Conservation (phyloP, 1,139 yeast species). For the Suhomyces panamericanus region DNA sequence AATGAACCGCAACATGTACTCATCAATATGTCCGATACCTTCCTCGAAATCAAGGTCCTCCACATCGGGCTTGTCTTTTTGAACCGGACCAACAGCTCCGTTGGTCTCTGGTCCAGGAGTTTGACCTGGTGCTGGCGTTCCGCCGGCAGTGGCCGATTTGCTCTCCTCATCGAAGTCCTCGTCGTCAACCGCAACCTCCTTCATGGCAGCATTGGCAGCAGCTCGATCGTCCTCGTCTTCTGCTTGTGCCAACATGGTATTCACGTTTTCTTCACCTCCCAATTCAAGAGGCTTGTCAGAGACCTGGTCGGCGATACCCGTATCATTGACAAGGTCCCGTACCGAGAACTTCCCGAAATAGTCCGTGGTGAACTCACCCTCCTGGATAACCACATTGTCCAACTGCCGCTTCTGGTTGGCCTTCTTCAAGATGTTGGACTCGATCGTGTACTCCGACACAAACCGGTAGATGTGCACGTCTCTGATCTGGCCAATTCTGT, state of each 20-base stretch:
- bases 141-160: slow-evolving; percentile 36
- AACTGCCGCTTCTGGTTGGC: slow-evolving; percentile 95
- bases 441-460: slow-evolving; percentile 95
- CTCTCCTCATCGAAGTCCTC: slow-evolving; percentile 68
- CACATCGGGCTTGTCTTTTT: slow-evolving; percentile 15
- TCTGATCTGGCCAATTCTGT: slow-evolving; percentile 96
- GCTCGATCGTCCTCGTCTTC: slow-evolving; percentile 95
- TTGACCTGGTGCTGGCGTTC: slow-evolving; percentile 26
- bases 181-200: slow-evolving; percentile 79
- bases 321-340: slow-evolving; percentile 80
- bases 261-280: slow-evolving; percentile 52
- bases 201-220: slow-evolving; percentile 89
- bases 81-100: slow-evolving; percentile 4
- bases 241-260: slow-evolving; percentile 79
- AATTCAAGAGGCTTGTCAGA: slow-evolving; percentile 41
- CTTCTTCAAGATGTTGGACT: slow-evolving; percentile 87
- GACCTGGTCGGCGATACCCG: slow-evolving; percentile 34
- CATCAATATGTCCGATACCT: slow-evolving; percentile 85
- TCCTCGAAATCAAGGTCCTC: slow-evolving; percentile 64
- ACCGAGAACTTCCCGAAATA: slow-evolving; percentile 88
- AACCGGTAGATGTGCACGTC: slow-evolving; percentile 97
- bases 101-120: slow-evolving; percentile 24
- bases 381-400: slow-evolving; percentile 95
- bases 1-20: slow-evolving; percentile 90
- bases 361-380: slow-evolving; percentile 97